phyloP scores from a whole-genome alignment of 2,329 filamentous ascomycete species.

The Verticillium zaregamsianum region DNA sequence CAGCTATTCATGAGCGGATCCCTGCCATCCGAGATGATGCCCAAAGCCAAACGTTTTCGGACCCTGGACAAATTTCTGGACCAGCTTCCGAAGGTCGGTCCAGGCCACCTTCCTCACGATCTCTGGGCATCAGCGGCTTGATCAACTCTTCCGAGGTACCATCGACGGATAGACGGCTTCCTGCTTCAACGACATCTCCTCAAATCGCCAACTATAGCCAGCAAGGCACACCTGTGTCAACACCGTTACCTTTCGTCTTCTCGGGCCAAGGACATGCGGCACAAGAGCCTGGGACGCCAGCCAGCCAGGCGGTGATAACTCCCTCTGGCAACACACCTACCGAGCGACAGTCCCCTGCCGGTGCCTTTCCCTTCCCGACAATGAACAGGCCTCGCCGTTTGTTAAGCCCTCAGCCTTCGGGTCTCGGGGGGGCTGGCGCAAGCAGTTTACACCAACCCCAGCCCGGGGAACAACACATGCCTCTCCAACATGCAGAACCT shows the following conservation, averaged over 20 bases:
- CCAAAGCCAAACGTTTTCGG: slow-evolving; percentile 18
- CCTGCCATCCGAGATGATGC: slow-evolving; percentile 16
- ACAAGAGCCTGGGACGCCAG: slow-evolving; percentile 28
- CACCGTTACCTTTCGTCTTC: slow-evolving; percentile 9
- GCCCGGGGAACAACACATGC: not conserved
- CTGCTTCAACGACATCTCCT: slow-evolving; percentile 12
- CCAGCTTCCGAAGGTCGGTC: slow-evolving; percentile 3
- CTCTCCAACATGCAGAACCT: slow-evolving; percentile 3
- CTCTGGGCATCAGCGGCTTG: slow-evolving; percentile 32
- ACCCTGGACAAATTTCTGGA: slow-evolving; percentile 11
- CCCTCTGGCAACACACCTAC: slow-evolving; percentile 24
- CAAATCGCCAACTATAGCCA: slow-evolving; percentile 7
- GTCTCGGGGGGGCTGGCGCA: not conserved
- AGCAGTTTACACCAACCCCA: not conserved
- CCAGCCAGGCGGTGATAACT: slow-evolving; percentile 17
- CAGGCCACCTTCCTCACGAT: slow-evolving; percentile 6
- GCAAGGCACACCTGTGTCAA: slow-evolving; percentile 15
- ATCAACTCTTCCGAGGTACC: slow-evolving; percentile 30
- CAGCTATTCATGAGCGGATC: slow-evolving; percentile 16
- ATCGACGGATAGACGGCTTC: slow-evolving; percentile 9
- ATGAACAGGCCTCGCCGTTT: slow-evolving; percentile 20
- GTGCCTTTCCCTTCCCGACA: slow-evolving; percentile 24
- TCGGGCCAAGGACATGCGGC: slow-evolving; percentile 22
- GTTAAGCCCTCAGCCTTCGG: not conserved
- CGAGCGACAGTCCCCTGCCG: slow-evolving; percentile 25